These are phyloP conservation scores for Penicillium sp. DNA, from an alignment of 2,329 filamentous ascomycete species.

Conservation along the genomic window DNA sequence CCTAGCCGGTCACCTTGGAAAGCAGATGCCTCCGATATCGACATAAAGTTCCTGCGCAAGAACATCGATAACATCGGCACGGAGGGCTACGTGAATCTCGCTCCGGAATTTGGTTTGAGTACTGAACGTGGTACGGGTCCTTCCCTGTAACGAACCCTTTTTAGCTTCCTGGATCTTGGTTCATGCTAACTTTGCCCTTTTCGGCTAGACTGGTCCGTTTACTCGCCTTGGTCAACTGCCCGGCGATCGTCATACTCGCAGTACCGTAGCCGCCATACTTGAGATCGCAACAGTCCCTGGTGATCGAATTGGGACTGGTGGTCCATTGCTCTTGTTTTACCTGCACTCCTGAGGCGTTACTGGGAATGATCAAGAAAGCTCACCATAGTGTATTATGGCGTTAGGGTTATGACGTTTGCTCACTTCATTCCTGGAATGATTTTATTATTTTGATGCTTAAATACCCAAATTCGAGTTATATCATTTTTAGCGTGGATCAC, in stretches of 20 bases:
- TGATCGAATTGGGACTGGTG: too few relatives aligned
- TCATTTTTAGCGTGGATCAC: too few relatives aligned
- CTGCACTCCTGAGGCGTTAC: too few relatives aligned
- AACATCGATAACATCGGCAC: conserved; percentile 30
- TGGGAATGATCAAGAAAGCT: too few relatives aligned
- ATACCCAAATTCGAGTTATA: too few relatives aligned
- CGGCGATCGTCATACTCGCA: conserved; percentile 13
- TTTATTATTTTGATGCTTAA: too few relatives aligned
- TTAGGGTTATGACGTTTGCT: too few relatives aligned
- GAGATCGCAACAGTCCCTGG: too few relatives aligned
- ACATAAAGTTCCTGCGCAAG: conserved; percentile 35
- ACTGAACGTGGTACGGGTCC: conserved; percentile 40
- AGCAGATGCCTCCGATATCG: conserved; percentile 31
- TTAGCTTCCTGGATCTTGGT: neutral
- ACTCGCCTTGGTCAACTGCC: conserved; percentile 21
- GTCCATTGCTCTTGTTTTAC: too few relatives aligned
- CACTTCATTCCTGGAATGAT: too few relatives aligned
- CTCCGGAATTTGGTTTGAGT: conserved; percentile 45
- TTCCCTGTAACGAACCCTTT: conserved; percentile 14
- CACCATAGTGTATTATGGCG: too few relatives aligned
- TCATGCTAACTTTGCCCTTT: neutral
- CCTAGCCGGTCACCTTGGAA: conserved; percentile 49
- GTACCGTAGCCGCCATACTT: conserved; percentile 2
- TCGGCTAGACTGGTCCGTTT: conserved; percentile 16
- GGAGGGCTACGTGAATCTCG: conserved; percentile 54